Evolutionary conservation across 192 early-diverging fungal genomes (phyloP), one percentile per base, ranked within the genome.

Genomic region (Coemansia sp.): DNA sequence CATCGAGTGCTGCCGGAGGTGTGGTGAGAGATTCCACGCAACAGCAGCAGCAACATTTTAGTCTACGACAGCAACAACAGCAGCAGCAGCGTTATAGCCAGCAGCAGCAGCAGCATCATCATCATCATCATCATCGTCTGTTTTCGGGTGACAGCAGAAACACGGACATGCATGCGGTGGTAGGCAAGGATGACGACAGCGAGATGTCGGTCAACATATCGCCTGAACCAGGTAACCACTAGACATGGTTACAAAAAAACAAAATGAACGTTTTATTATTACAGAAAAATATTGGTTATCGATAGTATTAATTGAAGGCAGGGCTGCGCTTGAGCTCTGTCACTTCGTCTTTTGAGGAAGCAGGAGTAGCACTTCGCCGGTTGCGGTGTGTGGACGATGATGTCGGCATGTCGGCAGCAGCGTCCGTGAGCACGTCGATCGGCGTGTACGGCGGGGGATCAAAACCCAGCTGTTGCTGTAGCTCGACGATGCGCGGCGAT

Each of bases 171-270:
- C 12, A 37, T 54, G 52, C 17, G 6, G 50, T 50, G 1, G 40
- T 54, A 4, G 62, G 66, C 52, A 64, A 61, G 46, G 72, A 75
- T 40, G 60, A 75, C 42, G 66, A 57, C 25, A 75, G 72, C 52
- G 72, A 75, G 18, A 61, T 68, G 59, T 75, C 72, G 2, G 72
- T 75, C 23, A 62, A 69, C 4, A 30, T 75, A 19, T 66, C 66
- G 24, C 72, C 72, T 1, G 72, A 69, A 46, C 62, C 70, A 13
- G 27, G 27, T 2, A 30, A 30, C 27, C 53, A 51, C 27, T 55
- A 48, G 34, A 22, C 19, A 43, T 30, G 25, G 21, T n/a, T 39
- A 18, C 27, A 51, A 57, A 50, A 66, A 45, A 48, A 30, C 39
- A 18, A 57, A 59, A 56, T 19, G 33, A n/a, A 23, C 7, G 40